Conservation (phyloP, 495 filamentous ascomycete species). For the Penicillium verhagenii region DNA sequence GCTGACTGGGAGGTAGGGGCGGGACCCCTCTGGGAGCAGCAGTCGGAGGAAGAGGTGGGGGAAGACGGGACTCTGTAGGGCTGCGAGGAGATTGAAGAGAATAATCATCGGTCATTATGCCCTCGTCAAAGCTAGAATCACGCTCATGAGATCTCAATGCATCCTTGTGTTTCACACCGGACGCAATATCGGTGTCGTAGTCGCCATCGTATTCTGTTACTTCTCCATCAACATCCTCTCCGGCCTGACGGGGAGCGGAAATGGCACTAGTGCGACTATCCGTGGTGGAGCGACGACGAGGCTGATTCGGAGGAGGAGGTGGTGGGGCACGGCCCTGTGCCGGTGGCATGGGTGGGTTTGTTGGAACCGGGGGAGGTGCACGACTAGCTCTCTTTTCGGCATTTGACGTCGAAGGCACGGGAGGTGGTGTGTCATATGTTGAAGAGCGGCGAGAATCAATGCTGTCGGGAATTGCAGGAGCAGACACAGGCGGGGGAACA, state of each 20-base stretch:
- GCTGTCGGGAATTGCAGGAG: conserved; percentile 48
- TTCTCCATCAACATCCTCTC: conserved; percentile 73
- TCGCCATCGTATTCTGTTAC: conserved; percentile 95
- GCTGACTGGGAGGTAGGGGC: conserved; percentile 52
- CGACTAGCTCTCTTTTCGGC: conserved; percentile 52
- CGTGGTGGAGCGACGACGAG: conserved; percentile 60
- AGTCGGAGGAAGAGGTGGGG: conserved; percentile 58
- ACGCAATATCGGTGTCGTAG: conserved; percentile 96
- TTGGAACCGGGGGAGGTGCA: conserved; percentile 51
- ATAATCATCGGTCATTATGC: conserved; percentile 50
- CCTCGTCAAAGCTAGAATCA: conserved; percentile 69
- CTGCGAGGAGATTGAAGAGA: conserved; percentile 47
- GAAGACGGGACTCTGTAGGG: conserved; percentile 49
- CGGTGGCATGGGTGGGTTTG: conserved; percentile 46
- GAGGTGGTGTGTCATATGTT: conserved; percentile 47
- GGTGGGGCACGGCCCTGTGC: conserved; percentile 68
- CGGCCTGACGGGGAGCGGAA: conserved; percentile 39
- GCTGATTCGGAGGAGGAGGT: conserved; percentile 66
- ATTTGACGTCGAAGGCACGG: conserved; percentile 45
- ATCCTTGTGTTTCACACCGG: conserved; percentile 85
- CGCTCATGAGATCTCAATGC: conserved; percentile 79
- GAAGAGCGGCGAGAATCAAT: conserved; percentile 42
- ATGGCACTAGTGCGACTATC: conserved; percentile 46
- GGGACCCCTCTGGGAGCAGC: conserved; percentile 53
- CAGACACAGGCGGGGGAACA: conserved; percentile 43